Conservation (phyloP, 2,329 filamentous ascomycete genomes). For the Nannizziopsis barbatae region DNA sequence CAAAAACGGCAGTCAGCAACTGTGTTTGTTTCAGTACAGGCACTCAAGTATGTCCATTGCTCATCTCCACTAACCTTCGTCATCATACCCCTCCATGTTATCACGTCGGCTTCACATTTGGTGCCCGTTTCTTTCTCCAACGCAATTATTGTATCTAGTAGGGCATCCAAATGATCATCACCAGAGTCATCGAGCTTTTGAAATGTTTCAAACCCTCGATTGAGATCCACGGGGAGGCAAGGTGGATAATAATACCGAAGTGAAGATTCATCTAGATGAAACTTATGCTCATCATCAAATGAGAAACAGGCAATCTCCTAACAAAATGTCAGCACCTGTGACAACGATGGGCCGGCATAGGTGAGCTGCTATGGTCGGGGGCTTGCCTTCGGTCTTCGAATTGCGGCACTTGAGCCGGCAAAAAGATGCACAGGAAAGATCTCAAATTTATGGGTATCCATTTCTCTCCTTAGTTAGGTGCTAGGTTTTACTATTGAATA, state of each 20-base stretch:
- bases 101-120: conserved; percentile 62
- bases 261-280: conserved; percentile 64
- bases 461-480: conserved; percentile 16
- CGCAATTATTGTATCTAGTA: conserved; percentile 63
- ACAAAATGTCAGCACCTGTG: neutral
- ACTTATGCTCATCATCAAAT: conserved; percentile 72
- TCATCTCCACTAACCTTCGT: conserved; percentile 57
- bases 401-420: conserved; percentile 53
- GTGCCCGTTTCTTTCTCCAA: conserved; percentile 58
- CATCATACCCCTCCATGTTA: conserved; percentile 98
- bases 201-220: conserved; percentile 69
- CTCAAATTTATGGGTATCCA: conserved; percentile 42
- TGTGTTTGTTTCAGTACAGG: conserved; percentile 28
- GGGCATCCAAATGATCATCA: conserved; percentile 80
- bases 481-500: no score
- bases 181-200: conserved; percentile 65
- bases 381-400: conserved; percentile 61
- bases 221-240: conserved; percentile 59
- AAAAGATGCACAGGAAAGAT: conserved; percentile 63
- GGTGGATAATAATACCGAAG: conserved; percentile 83
- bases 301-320: conserved; percentile 90
- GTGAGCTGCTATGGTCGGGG: neutral
- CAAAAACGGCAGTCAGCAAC: conserved; percentile 79
- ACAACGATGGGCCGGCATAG: neutral
- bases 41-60: neutral